Conservation (phyloP, 192 early-diverging fungal species). For the Mortierella alpina region DNA sequence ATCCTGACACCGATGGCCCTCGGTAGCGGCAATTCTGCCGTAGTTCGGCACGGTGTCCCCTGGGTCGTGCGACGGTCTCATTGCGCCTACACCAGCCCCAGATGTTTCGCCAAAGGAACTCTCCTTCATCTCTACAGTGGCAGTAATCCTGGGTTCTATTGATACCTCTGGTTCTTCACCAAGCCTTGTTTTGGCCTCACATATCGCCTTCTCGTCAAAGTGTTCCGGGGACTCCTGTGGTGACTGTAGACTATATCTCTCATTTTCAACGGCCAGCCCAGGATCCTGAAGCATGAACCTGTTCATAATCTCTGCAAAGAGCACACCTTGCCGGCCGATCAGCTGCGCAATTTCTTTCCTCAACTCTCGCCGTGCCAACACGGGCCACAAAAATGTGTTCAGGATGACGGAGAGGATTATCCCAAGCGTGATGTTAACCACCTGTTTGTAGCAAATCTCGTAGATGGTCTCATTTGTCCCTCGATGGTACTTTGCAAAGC, state of each 20-base stretch:
- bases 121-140: too few relatives aligned
- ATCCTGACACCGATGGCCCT: too few relatives aligned
- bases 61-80: too few relatives aligned
- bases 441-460: constrained; percentile 37
- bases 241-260: too few relatives aligned
- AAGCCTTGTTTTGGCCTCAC: not conserved
- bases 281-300: constrained; percentile 63
- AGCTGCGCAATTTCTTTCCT: constrained; percentile 61
- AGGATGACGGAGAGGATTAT: constrained; percentile 35
- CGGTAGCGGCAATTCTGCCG: not conserved
- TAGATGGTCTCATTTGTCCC: constrained; percentile 25
- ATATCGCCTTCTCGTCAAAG: not conserved
- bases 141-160: too few relatives aligned
- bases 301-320: constrained; percentile 74
- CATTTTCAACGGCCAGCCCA: not conserved
- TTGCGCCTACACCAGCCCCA: too few relatives aligned
- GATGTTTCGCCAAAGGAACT: too few relatives aligned
- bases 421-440: constrained; percentile 31
- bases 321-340: constrained; percentile 62
- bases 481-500: constrained; percentile 28
- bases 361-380: constrained; percentile 76
- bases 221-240: too few relatives aligned
- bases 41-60: not conserved
- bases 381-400: constrained; percentile 58
- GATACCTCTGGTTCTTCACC: too few relatives aligned